Evolutionary conservation across 1,284 basidiomycete genomes (phyloP), one percentile per base, ranked within the genome.

Genomic region (Volvariella surrecta): DNA sequence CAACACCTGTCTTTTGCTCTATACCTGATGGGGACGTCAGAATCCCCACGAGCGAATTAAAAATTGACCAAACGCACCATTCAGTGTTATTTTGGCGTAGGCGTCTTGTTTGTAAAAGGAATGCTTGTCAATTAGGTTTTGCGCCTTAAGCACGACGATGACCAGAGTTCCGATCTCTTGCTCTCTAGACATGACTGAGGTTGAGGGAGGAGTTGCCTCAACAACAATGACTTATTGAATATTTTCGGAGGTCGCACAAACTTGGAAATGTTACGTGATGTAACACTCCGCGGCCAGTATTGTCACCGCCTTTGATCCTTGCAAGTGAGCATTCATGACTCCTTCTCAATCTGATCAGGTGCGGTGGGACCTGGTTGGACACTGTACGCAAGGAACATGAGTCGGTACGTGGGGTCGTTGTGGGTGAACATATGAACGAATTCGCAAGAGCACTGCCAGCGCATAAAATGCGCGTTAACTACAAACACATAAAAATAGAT

Each of bases 51-150:
- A 37, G 21, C 30, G 15, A 45, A 37, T 30, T 32, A 43, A 39
- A 8, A 20, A 35, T n/a, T n/a, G n/a, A n/a, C n/a, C n/a, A 11
- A 6, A 48, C 58, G 43, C 45, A 65, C 71, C 69, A 63, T 69
- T 66, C 18, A 79, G 53, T 11, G 61, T 58, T 1, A 61, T 62
- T 53, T 79, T 67, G 1, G 74, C 73, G 52, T 74, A 86, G 13
- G 78, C 82, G 58, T 85, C 80, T 55, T 87, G 84, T 55, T 88
- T 88, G 61, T 80, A 81, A 56, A 88, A 80, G 1, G 71, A 77
- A 51, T 82, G 82, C 45, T 78, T 81, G 58, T 84, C 77, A 48
- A 74, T 74, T 15, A 88, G 67, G 54, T 88, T 78, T 47, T 69
- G 71, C 20, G 81, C 84, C 60, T 87, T 86, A 53, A 88, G 71